Base-by-base conservation (phyloP, 108 stramenopile genomes). In the Epithemia pelagica region DNA sequence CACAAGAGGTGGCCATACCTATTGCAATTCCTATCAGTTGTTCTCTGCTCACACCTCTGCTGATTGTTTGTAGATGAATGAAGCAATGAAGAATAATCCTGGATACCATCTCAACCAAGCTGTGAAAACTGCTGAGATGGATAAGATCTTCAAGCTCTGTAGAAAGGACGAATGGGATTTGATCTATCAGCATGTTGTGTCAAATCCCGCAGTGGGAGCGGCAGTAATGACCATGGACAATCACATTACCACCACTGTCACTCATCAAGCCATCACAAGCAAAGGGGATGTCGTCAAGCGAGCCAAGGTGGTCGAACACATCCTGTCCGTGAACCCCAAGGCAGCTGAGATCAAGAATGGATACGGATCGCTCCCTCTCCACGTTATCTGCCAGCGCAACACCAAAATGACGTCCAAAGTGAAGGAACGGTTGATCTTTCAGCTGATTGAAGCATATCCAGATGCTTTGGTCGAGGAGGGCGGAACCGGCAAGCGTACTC, bases 181-280 rank as follows among this genome's bases (percentile, higher is more conserved):
- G 0, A 70, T 79, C 20, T 52, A 76, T 37, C 27, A 69, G 1
- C 68, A 68, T 32, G 52, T 79, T 51, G 37, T 59, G 32, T 61
- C 32, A 32, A 79, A 84, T 60, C 77, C 70, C 10, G 28, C 46
- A 58, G 60, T 84, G 60, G 71, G 68, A 5, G 54, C 66, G 23
- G 75, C 64, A 5, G 37, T 46, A n/a, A 77, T 83, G 74, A 72
- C 57, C 0, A 83, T 83, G 82, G 71, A 80, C 57, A 83, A 83
- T 59, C 73, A 83, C 61, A 80, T 83, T 22, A 65, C 74, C n/a
- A 80, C 79, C 18, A 83, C 79, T n/a, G 62, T 83, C 32, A 65
- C 78, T 37, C 82, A 83, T 60, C 82, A 83, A 80, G 82, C 82
- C 37, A 83, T 83, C 53, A 80, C 82, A 0, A 73, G 71, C 65